A percentile compares a stretch with the other conserved stretches of the same genome.
Conservation (phyloP, 2,329 filamentous ascomycete species). For the Clonostachys sp. region DNA sequence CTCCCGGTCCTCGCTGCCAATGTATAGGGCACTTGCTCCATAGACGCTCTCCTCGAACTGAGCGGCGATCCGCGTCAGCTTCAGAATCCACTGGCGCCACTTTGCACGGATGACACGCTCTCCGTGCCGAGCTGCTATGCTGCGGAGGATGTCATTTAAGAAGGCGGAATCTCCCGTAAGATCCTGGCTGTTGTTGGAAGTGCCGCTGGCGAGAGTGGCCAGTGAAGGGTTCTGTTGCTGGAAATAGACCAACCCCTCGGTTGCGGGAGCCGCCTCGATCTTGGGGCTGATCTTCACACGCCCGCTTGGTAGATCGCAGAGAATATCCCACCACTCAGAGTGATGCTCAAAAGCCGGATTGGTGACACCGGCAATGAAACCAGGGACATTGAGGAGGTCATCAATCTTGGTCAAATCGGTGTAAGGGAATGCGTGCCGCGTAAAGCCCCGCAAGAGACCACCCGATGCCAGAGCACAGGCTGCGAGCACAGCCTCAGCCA, state of each 20-base stretch:
- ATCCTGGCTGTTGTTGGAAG: conserved; percentile 46
- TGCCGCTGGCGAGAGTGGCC: conserved; percentile 40
- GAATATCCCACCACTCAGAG: conserved; percentile 95
- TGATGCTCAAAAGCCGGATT: conserved; percentile 95
- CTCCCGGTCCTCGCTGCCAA: conserved; percentile 71
- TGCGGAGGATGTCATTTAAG: conserved; percentile 79
- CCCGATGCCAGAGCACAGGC: conserved; percentile 92
- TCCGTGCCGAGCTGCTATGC: conserved; percentile 80
- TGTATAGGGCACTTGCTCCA: conserved; percentile 83
- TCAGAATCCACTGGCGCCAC: conserved; percentile 91
- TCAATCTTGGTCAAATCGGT: conserved; percentile 98
- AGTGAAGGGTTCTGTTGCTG: conserved; percentile 69
- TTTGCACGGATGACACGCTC: conserved; percentile 88
- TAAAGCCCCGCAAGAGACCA: conserved; percentile 88
- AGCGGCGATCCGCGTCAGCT: conserved; percentile 87
- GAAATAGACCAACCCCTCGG: conserved; percentile 83
- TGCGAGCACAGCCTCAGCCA: conserved; percentile 96
- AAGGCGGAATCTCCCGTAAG: conserved; percentile 84
- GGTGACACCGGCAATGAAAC: conserved; percentile 96
- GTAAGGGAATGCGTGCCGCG: conserved; percentile 93
- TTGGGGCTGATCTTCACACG: conserved; percentile 90
- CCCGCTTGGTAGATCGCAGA: conserved; percentile 89
- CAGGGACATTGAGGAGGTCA: conserved; percentile 89
- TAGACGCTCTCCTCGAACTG: conserved; percentile 96
- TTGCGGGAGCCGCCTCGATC: conserved; percentile 75